phyloP scores from a whole-genome alignment of 768 basidiomycete species.

The Xanthoconium purpureum region DNA sequence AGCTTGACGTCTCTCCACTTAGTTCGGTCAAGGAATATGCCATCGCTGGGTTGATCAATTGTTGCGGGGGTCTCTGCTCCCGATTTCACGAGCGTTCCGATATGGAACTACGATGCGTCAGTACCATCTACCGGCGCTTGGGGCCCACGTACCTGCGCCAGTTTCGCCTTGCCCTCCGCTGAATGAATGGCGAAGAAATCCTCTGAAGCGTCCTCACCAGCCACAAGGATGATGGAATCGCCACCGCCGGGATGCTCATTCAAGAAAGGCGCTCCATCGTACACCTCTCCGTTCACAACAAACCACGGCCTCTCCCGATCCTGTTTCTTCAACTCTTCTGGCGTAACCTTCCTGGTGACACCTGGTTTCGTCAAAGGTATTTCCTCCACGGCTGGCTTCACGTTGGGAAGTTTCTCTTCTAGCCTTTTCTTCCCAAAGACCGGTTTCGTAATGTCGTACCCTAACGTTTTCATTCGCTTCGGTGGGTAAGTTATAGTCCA shows the following conservation, averaged over 20 bases:
- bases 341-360: conserved; percentile 43
- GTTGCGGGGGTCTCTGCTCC: not conserved
- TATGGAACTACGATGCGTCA: conserved; percentile 37
- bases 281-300: conserved; percentile 53
- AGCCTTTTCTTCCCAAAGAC: conserved; percentile 25
- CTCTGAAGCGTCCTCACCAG: conserved; percentile 59
- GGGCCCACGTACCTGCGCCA: conserved; percentile 35
- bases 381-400: conserved; percentile 10
- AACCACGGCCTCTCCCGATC: conserved; percentile 45
- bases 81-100: conserved; percentile 43
- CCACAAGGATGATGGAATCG: conserved; percentile 51
- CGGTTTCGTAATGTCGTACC: conserved; percentile 43
- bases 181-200: conserved; percentile 66
- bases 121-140: not conserved
- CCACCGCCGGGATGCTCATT: conserved; percentile 58
- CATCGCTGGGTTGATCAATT: conserved; percentile 5
- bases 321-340: conserved; percentile 42
- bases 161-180: conserved; percentile 43
- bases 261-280: conserved; percentile 50
- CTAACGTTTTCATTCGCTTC: conserved; percentile 44
- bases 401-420: not conserved
- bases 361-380: conserved; percentile 45
- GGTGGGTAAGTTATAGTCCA: not conserved
- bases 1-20: conserved; percentile 50
- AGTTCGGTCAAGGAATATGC: conserved; percentile 41